Evolutionary conservation across 345 rosid species (phyloP).

Genomic region (Cardamine resedifolia): DNA sequence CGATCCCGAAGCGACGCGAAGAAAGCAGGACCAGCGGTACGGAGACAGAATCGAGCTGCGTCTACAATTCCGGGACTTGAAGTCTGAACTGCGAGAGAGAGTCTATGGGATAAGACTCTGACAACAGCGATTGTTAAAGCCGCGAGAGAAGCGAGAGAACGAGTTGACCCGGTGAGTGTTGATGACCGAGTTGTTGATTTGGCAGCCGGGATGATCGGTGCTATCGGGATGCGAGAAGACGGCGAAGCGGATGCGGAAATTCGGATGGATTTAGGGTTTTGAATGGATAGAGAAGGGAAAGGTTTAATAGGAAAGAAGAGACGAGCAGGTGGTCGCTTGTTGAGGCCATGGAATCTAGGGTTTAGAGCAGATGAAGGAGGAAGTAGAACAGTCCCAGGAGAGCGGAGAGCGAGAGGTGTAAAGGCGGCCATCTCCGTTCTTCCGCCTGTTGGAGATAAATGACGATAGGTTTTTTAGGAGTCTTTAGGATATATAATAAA

Average conservation of each 20-base stretch:
- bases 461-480: not conserved
- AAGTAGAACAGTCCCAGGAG: not conserved
- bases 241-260: constrained; percentile 5
- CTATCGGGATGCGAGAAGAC: not conserved
- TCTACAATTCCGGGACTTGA: not conserved
- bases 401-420: constrained; percentile 10
- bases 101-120: not conserved
- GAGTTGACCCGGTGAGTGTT: constrained; percentile 20
- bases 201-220: not conserved
- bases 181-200: not conserved
- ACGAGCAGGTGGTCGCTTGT: not conserved
- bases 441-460: constrained; percentile 23
- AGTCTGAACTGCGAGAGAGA: not conserved
- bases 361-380: not conserved
- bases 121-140: constrained; percentile 18
- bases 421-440: constrained; percentile 22
- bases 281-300: not conserved
- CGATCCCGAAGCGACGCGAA: constrained; percentile 60
- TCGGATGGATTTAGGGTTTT: constrained; percentile 20
- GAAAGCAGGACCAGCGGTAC: constrained; percentile 50
- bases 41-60: constrained; percentile 14
- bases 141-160: constrained; percentile 25
- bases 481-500: not conserved
- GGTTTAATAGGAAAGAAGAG: not conserved
- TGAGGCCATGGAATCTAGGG: constrained; percentile 24